A percentile compares a stretch with the other conserved stretches of the same genome.
Evolutionary conservation across 306 rosid species (phyloP).

Genomic region (Vigna radiata): DNA sequence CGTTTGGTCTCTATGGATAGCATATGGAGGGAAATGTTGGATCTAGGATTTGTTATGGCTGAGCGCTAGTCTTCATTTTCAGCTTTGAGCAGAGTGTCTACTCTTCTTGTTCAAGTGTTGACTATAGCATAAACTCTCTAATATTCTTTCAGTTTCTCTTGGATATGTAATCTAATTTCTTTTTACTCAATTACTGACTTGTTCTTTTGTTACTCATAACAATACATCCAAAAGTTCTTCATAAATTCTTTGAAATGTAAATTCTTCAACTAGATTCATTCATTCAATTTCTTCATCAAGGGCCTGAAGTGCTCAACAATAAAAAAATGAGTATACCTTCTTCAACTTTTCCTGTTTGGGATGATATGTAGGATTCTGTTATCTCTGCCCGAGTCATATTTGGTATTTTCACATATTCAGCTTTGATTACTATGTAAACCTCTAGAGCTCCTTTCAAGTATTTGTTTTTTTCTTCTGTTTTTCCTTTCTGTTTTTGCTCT

Average conservation of each 20-base stretch:
- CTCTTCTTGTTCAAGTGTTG: constrained; percentile 45
- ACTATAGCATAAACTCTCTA: constrained; percentile 21
- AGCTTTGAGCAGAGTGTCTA: constrained; percentile 44
- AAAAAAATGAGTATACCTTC: constrained; percentile 45
- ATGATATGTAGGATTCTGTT: constrained; percentile 51
- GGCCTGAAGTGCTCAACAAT: constrained; percentile 46
- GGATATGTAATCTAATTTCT: constrained; percentile 48
- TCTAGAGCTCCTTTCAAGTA: constrained; percentile 59
- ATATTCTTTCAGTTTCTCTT: constrained; percentile 41
- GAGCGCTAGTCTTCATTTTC: constrained; percentile 55
- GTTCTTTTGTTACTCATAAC: constrained; percentile 53
- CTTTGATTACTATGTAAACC: constrained; percentile 57
- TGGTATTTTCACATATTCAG: constrained; percentile 41
- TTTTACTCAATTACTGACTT: constrained; percentile 42
- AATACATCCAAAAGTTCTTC: constrained; percentile 45
- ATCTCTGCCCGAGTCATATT: constrained; percentile 57
- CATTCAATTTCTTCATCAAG: constrained; percentile 51
- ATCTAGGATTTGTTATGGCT: constrained; percentile 54
- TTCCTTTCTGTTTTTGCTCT: constrained; percentile 2
- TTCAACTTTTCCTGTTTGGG: constrained; percentile 46
- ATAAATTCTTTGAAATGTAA: constrained; percentile 61
- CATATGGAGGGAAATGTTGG: constrained; percentile 53
- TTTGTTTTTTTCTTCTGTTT: constrained; percentile 21
- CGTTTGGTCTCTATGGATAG: constrained; percentile 40
- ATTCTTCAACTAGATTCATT: constrained; percentile 53